Base-by-base conservation (phyloP, 1,284 basidiomycete genomes). In the Mycosarcoma mackinlayi region DNA sequence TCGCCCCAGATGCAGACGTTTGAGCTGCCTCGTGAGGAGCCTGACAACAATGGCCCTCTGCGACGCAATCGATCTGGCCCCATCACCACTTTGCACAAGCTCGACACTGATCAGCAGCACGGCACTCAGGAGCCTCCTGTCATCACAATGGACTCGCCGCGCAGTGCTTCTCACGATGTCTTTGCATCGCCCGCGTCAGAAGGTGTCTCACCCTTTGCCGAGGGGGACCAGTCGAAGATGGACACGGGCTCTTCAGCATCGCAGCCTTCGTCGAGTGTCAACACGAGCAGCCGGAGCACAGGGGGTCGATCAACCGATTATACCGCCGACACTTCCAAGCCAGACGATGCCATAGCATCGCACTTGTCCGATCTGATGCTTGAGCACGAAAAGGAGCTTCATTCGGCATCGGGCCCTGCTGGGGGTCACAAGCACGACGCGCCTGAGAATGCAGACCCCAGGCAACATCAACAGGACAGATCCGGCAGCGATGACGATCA, bases 1-100 rank as follows among this genome's bases (percentile, higher is more conserved):
- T 61, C 58, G 14, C 58, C 57, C 13, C 57, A 67, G 40, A 55
- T 60, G 57, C 64, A 67, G 4, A 66, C 63, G 13, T 66, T 67
- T n/a, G 57, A 67, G 33, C 48, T 67, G 13, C 53, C 57, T 10
- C 40, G 27, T 0, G 38, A 56, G 21, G 64, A 67, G 23, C 64
- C 64, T 4, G 35, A 53, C 38, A 45, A 35, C 25, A 67, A 67
- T 23, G 64, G 64, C 5, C 64, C 64, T 0, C 25, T 67, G 18
- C 52, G 53, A n/a, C 64, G 64, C 44, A 57, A 34, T 9, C 64
- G 52, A 10, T 60, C 64, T 5, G 64, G 57, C 0, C 64, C 64
- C n/a, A 45, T 60, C 14, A 27, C 58, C 8, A 67, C 52, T 13
- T 19, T 67, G 31, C 64, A 67, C 45, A 52, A 39, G 13, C 39